Evolutionary conservation across 192 early-diverging fungal species (phyloP), one percentile per base, ranked within the genome.

Genomic region (Backusella liffmaniae): DNA sequence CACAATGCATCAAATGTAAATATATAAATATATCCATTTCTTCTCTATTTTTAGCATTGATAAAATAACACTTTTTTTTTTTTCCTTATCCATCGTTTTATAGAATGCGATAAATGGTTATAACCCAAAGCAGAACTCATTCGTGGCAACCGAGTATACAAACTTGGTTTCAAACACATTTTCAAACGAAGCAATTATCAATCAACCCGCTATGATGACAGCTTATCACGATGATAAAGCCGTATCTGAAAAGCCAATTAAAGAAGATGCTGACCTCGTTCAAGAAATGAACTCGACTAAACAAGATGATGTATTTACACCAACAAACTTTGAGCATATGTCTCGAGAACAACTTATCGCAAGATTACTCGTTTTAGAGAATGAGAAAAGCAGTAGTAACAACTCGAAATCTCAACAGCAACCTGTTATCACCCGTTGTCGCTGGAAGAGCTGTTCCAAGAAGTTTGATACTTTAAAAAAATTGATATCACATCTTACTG

Each of bases 401-500:
- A 1, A 70, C 46, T 36, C 83, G 79, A 75, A 79, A 70, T 21
- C n/a, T 35, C 35, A 32, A 36, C 12, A 32, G 13, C 26, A 15
- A 15, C 10, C 18, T 12, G 62, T 42, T 12, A 37, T 30, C 0
- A 42, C 34, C 13, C 66, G 66, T 0, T 88, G 87, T 79, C 76
- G 77, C 32, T 88, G 87, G 87, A 77, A 77, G 73, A 78, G 75
- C 32, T 88, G 87, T 53, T 79, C 79, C 46, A 80, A 84, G 46
- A 83, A 84, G 30, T 85, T 86, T 73, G 59, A 59, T 26, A 79
- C 70, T 1, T 73, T 88, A 9, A 84, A 86, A 23, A 75, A 74
- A 68, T 73, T 88, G 21, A 86, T 88, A 41, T 62, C 75, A 16
- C 87, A 88, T 59, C 82, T 88, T 26, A 79, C 82, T 49, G 85